Base-by-base conservation (phyloP, 2,329 filamentous ascomycete genomes). In the Dothiorella sarmentorum region DNA sequence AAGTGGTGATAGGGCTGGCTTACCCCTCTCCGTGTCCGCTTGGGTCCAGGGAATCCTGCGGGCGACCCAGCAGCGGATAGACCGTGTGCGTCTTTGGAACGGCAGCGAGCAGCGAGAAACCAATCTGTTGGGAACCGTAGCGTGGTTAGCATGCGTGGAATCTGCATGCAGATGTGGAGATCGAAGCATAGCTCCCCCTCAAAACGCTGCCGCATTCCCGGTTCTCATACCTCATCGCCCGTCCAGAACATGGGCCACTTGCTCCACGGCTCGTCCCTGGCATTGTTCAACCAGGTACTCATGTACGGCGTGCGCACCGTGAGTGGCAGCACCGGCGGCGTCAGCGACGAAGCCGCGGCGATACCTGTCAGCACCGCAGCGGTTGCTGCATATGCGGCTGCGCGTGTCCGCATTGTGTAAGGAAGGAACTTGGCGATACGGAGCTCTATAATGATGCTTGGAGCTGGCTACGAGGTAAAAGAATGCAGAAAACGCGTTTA, bases 201-300 rank as follows among this genome's bases (percentile, higher is more conserved):
- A 38, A 52, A 26, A 38, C 47, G 47, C 47, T 26, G 31, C 11
- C 49, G 49, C n/a, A 52, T 42, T 49, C 43, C 42, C 10, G 29
- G 53, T 7, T 20, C 15, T 58, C 70, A 56, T 71, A 84, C 80
- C 69, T 87, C 80, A 66, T 85, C 79, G 31, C 89, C 88, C 6
- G 87, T 89, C 80, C 86, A 92, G 71, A 92, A 91, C 71, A 93
- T 93, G 22, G 91, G 91, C 91, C 91, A 96, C 74, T 84, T 82
- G 56, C 85, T 82, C 90, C 90, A 95, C 2, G 91, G 91, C 44
- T 81, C 80, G 58, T 87, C 82, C 64, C 91, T 82, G 38, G 90
- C 89, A 71, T 83, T 81, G 47, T 80, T 78, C 59, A 90, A 76
- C 80, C 72, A 82, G 66, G 77, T 78, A 58, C 76, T 80, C 57